A percentile compares a stretch with the other conserved stretches of the same genome.
Conservation (phyloP, 2,329 filamentous ascomycete species). For the Myriosclerotinia curreyana region DNA sequence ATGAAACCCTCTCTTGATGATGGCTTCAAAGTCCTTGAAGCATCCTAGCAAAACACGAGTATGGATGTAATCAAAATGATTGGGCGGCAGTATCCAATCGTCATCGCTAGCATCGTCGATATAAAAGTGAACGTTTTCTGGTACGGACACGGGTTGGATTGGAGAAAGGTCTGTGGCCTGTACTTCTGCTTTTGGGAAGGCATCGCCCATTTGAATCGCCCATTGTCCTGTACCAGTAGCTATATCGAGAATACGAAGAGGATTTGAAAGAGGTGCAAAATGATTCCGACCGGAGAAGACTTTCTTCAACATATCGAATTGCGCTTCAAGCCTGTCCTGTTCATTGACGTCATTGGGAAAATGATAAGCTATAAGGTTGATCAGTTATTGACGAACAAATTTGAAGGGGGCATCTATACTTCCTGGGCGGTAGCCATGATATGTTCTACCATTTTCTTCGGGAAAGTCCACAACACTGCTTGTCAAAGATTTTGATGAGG, state of each 20-base stretch:
- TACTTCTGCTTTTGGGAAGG: conserved; percentile 56
- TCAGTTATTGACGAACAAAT: not conserved
- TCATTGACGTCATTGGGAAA: conserved; percentile 51
- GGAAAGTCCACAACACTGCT: conserved; percentile 31
- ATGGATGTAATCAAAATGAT: conserved; percentile 59
- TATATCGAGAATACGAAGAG: conserved; percentile 40
- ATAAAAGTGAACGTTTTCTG: conserved; percentile 70
- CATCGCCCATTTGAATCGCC: conserved; percentile 61
- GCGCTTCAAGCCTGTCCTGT: conserved; percentile 49
- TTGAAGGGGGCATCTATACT: conserved; percentile 4
- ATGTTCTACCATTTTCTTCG: conserved; percentile 35
- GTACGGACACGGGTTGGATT: conserved; percentile 63
- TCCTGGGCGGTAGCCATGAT: conserved; percentile 26
- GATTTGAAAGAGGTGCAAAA: conserved; percentile 44
- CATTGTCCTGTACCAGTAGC: conserved; percentile 56
- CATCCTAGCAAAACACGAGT: conserved; percentile 42
- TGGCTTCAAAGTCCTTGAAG: conserved; percentile 43
- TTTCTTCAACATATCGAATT: conserved; percentile 47
- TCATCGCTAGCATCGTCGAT: conserved; percentile 44
- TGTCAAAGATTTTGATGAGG: conserved; percentile 25
- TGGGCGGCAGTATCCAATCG: conserved; percentile 47
- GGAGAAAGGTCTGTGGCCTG: conserved; percentile 65
- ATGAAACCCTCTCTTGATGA: conserved; percentile 52
- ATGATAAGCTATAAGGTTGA: conserved; percentile 30
- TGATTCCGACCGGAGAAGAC: conserved; percentile 41